A percentile compares a stretch with the other conserved stretches of the same genome.
Conservation (phyloP, 371 early-diverging fungal genomes). For the Capillidium rhysosporum region DNA sequence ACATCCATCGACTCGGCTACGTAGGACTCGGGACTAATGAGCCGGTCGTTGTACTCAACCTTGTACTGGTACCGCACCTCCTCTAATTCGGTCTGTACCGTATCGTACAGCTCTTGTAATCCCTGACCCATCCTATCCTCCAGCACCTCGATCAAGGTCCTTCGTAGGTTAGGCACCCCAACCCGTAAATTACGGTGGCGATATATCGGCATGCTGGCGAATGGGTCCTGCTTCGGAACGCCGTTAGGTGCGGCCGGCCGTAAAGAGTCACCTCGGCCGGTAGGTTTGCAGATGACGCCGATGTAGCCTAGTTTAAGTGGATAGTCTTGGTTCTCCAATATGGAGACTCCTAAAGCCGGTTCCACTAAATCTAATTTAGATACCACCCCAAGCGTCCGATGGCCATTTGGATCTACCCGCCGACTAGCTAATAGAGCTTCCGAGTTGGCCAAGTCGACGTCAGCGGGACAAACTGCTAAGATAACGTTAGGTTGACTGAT, state of each 20-base stretch:
- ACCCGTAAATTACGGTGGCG: constrained; percentile 48
- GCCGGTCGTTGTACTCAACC: constrained; percentile 90
- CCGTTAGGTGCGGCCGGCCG: constrained; percentile 19
- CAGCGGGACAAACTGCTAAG: constrained; percentile 94
- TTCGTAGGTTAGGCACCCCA: constrained; percentile 62
- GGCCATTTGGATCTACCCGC: constrained; percentile 82
- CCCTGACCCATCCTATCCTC: constrained; percentile 82
- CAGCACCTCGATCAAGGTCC: constrained; percentile 65
- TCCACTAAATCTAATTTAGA: constrained; percentile 98
- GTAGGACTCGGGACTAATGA: constrained; percentile 86
- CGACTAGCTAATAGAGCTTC: constrained; percentile 88
- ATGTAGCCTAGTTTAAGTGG: constrained; percentile 92
- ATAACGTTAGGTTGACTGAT: constrained; percentile 87
- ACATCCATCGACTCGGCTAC: constrained; percentile 83
- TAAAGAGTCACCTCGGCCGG: constrained; percentile 18
- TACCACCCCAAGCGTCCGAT: constrained; percentile 94
- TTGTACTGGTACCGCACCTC: constrained; percentile 93
- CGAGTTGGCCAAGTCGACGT: constrained; percentile 97
- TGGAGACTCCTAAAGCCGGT: constrained; percentile 55
- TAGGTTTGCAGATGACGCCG: constrained; percentile 85
- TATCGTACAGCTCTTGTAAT: constrained; percentile 59
- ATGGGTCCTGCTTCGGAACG: constrained; percentile 33
- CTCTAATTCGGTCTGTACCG: constrained; percentile 79
- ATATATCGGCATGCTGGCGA: constrained; percentile 33
- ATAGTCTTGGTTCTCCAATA: constrained; percentile 77